Evolutionary conservation across 805 yeast species (phyloP).

Genomic region (Saturnispora kantuleensis): DNA sequence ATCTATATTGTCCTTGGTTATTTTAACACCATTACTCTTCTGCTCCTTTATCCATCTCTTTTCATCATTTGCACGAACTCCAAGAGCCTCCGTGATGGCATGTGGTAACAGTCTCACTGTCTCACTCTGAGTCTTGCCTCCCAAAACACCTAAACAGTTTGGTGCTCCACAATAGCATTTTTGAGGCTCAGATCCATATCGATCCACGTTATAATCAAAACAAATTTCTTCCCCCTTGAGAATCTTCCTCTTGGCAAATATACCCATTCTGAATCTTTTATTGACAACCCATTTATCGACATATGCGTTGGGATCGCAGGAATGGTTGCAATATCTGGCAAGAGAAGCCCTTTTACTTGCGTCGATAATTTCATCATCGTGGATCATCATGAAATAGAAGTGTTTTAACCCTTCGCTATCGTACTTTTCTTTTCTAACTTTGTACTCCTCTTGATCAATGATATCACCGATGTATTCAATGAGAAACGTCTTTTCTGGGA

Average conservation of each 20-base stretch:
- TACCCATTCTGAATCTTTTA: slow-evolving; percentile 85
- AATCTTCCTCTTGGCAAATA: slow-evolving; percentile 74
- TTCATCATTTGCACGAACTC: slow-evolving; percentile 59
- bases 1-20: slow-evolving; percentile 43
- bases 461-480: slow-evolving; percentile 95
- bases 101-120: slow-evolving; percentile 80
- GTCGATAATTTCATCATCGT: slow-evolving; percentile 86
- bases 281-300: slow-evolving; percentile 98
- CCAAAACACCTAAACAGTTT: slow-evolving; percentile 87
- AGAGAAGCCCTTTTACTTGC: slow-evolving; percentile 85
- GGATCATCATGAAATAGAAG: slow-evolving; percentile 93
- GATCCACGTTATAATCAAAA: slow-evolving; percentile 86
- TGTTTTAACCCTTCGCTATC: slow-evolving; percentile 62
- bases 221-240: slow-evolving; percentile 80
- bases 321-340: slow-evolving; percentile 90
- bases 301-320: slow-evolving; percentile 89
- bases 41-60: slow-evolving; percentile 61
- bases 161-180: slow-evolving; percentile 90
- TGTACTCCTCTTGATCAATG: slow-evolving; percentile 68
- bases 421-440: slow-evolving; percentile 64
- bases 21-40: slow-evolving; percentile 35
- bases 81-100: slow-evolving; percentile 74
- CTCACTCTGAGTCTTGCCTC: slow-evolving; percentile 96
- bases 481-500: slow-evolving; percentile 60
- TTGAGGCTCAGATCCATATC: slow-evolving; percentile 93